Evolutionary conservation across 306 rosid genomes (phyloP).

Genomic region (Alnus glutinosa): DNA sequence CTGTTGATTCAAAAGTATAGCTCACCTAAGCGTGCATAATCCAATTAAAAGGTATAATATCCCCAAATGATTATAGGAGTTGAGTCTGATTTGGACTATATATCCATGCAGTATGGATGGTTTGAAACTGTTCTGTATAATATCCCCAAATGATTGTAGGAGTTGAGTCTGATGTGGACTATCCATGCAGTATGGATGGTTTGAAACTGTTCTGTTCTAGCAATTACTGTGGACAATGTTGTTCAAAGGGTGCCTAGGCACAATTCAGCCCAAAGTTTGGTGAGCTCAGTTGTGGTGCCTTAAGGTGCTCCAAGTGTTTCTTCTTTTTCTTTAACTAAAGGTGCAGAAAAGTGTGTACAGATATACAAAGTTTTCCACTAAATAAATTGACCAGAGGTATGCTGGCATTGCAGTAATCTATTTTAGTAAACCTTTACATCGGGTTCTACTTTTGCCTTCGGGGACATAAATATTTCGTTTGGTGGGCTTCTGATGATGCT

Average conservation of each 20-base stretch:
- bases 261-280: background rate
- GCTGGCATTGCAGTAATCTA: background rate
- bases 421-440: background rate
- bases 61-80: background rate
- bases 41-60: background rate
- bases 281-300: background rate
- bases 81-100: background rate
- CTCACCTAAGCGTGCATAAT: background rate
- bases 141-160: background rate
- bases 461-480: slow-evolving; percentile 82
- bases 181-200: background rate
- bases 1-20: background rate
- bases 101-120: background rate
- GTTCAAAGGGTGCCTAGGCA: background rate
- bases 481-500: slow-evolving; percentile 95
- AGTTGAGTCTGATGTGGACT: background rate
- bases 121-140: background rate
- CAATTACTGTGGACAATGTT: background rate
- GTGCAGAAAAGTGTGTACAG: background rate
- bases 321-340: background rate
- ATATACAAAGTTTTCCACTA: background rate
- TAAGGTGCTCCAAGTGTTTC: background rate
- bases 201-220: background rate
- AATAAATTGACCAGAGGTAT: background rate
- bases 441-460: slow-evolving; percentile 30